Evolutionary conservation across 176 grass and related monocot species (phyloP), one percentile per base, ranked within the genome.

Genomic region (Elaeis guineensis): DNA sequence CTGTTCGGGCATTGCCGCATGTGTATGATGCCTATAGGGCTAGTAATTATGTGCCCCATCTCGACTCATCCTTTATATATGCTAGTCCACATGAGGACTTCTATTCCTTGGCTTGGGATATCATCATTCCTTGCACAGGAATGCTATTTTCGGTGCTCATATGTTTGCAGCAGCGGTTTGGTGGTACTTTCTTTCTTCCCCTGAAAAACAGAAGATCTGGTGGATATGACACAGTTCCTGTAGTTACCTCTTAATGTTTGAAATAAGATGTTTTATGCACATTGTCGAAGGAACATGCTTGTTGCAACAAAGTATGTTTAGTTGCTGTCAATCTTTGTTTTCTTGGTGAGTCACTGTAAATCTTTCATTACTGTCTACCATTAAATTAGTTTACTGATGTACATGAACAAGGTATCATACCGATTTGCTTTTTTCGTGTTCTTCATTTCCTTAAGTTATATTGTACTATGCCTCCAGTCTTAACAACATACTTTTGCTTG

Each of bases 21-120:
- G 75, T 81, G 21, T 95, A 95, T 14, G 82, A 95, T 63, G 73
- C 25, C 9, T 95, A 83, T 59, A 83, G 90, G 66, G 53, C 67
- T 18, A 14, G 56, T 49, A 65, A 74, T 59, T 85, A 68, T 2
- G 51, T 76, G 25, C 74, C 55, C 25, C 62, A 55, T 53, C 62
- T 76, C 24, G 72, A 69, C 55, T 72, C 80, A 44, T 86, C 71
- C 16, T 87, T 84, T 67, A 72, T 81, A 35, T 95, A 95, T 60
- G 90, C 86, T 0, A 73, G 19, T 52, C 67, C 77, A 55, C 52
- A 6, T 16, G 79, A 81, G 19, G 90, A 83, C 69, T 84, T 86
- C 50, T 95, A 84, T 64, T 90, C 82, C 55, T 60, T 75, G 14
- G 64, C 70, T 21, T 84, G 80, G 76, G 90, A 95, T 73, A 75